Base-by-base conservation (phyloP, 129 eudicot genomes). In the Deinandra increscens region DNA sequence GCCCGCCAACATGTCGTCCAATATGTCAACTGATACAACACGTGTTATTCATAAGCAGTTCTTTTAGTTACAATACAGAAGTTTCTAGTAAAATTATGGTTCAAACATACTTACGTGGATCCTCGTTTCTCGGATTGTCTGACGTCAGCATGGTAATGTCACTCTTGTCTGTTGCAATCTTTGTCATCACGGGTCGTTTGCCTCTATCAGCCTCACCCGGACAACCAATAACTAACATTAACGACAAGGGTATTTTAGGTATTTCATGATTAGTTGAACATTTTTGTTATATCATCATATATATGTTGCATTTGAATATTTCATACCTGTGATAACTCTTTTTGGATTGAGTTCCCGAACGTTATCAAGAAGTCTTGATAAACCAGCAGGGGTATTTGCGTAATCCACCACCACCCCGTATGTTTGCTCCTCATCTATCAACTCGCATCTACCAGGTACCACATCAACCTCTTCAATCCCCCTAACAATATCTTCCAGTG, bases 401-500 rank as follows among this genome's bases (percentile, higher is more conserved):
- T 89, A 77, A 72, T 93, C 97, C 34, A 93, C 99, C 63, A 93
- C 83, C 66, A 93, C 99, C 50, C 99, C 99, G 79, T 85, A 93
- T 29, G 99, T 88, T 76, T 93, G 99, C 76, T 89, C 99, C 77
- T 93, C 97, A 42, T 93, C 99, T 34, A 93, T 93, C 81, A 93
- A 85, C 87, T 93, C 99, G 59, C 95, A 93, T 77, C 99, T 80
- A 23, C 99, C 99, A 0, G 99, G 99, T 41, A 93, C 97, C 4
- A 86, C 88, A 83, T 93, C 99, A 76, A 93, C 97, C 86, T 93
- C 99, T 77, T 93, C 99, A 43, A 93, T 87, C 69, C 99, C 99
- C 81, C 97, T 85, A 60, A 93, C 99, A 33, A 93, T 93, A 63
- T 93, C 99, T 73, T 89, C 97, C 84, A 93, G 82, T 4, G 97